Conservation (phyloP, 768 basidiomycete genomes). For the Termitomyces sp. region DNA sequence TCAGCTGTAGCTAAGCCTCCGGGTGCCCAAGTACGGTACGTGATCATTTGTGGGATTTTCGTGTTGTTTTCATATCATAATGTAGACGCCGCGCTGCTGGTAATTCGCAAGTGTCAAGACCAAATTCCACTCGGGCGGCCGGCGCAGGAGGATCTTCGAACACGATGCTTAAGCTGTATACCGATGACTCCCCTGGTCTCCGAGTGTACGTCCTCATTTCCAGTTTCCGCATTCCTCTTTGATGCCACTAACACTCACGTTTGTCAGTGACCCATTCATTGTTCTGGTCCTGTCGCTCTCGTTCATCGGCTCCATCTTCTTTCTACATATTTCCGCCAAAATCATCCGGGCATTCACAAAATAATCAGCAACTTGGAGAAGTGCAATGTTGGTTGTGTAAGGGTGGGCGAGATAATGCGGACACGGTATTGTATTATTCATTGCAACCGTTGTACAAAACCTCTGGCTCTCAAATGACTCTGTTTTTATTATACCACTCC, state of each 20-base stretch:
- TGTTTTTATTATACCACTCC: slow-evolving; percentile 32
- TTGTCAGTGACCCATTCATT: slow-evolving; percentile 86
- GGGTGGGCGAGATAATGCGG: slow-evolving; percentile 7
- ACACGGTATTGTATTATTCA: slow-evolving; percentile 28
- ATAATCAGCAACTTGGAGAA: slow-evolving; percentile 30
- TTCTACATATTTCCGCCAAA: slow-evolving; percentile 96
- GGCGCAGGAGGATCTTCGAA: slow-evolving; percentile 95
- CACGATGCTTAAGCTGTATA: slow-evolving; percentile 99
- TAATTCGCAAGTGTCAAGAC: slow-evolving; percentile 55
- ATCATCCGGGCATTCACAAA: slow-evolving; percentile 89
- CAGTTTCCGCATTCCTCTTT: not conserved
- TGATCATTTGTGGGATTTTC: slow-evolving; percentile 8
- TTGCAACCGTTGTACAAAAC: slow-evolving; percentile 35
- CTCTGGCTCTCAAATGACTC: slow-evolving; percentile 24
- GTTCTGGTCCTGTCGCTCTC: slow-evolving; percentile 93
- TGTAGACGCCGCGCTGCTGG: slow-evolving; percentile 71
- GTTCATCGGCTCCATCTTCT: slow-evolving; percentile 98
- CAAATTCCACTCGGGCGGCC: slow-evolving; percentile 86
- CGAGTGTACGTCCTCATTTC: slow-evolving; percentile 74
- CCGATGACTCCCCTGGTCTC: slow-evolving; percentile 95
- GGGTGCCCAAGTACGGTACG: slow-evolving; percentile 79
- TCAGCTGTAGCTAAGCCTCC: slow-evolving; percentile 65
- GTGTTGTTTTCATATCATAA: slow-evolving; percentile 1
- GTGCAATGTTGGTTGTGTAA: slow-evolving; percentile 2
- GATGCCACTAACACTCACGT: not conserved